Base-by-base conservation (phyloP, 805 yeast species). In the Teunomyces stri region DNA sequence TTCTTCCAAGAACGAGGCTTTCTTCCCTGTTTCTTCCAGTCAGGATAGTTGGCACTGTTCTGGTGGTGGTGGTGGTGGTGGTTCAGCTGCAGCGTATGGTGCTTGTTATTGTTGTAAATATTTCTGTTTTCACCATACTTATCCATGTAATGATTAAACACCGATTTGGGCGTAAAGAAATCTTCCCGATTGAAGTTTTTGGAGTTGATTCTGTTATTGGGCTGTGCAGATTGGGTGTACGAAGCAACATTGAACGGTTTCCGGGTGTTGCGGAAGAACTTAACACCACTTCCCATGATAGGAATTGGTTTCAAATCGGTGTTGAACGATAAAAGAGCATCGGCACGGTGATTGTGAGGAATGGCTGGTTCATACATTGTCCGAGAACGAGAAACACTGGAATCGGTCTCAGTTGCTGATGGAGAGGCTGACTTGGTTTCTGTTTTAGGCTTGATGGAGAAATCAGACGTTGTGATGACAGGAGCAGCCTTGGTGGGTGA, bases 151-250 rank as follows among this genome's bases (percentile, higher is more conserved):
- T 82, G 85, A 48, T 79, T 80, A 57, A 82, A 79, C 5, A 82
- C 85, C 21, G 90, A 81, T 46, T 85, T 86, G 2, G 94, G 94
- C 3, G 94, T 87, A 61, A 85, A 87, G 55, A 77, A 84, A 59
- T 87, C 92, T 55, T 82, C 85, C 44, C 92, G 74, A 54, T 80
- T 80, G 56, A 78, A 84, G 43, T 62, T 66, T 42, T 51, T 54
- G 33, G 51, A 48, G 28, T 37, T 42, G 38, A 38, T 18, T 5
- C 46, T 20, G 36, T 39, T 43, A 34, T 20, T 28, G 25, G 29
- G 20, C 10, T 41, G 27, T 20, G 60, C 50, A 20, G 61, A 51
- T 43, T 62, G 68, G 50, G 56, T 75, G 56, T 79, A 84, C 9
- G 85, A 80, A 28, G 87, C 87, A 46, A 83, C 81, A 18, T 81